Evolutionary conservation across 371 early-diverging fungal genomes (phyloP), one percentile per base, ranked within the genome.

Genomic region (Circinella umbellata): DNA sequence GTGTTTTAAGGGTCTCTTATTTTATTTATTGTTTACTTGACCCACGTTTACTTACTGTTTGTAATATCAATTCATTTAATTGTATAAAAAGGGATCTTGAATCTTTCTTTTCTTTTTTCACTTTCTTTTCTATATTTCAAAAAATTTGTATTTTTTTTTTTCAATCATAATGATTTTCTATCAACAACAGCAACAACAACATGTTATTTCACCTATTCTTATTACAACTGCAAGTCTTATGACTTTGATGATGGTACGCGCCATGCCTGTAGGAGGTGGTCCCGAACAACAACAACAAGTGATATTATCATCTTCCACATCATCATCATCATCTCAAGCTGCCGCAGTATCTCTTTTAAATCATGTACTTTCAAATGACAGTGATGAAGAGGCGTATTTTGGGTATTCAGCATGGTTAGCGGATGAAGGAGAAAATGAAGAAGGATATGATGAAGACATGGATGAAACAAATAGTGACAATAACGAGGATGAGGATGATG

Each of bases 331-430:
- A n/a, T 51, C 51, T 4, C 51, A 51, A n/a, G 51, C 51, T n/a
- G 57, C 20, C 57, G 57, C 57, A 49, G 65, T 18, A 49, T 51
- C 46, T 4, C 46, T 61, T 17, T 20, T 64, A n/a, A 64, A 64
- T 36, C 65, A 64, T 37, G 48, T 64, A 15, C 47, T 64, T n/a
- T 64, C 65, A 4, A 49, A 48, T 37, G 65, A 64, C 36, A 64
- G 65, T 34, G 65, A 64, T 37, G 65, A 64, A 37, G 65, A 64
- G 15, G 65, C 48, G 36, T 64, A 51, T 35, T 64, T 64, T 53
- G 65, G 65, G 11, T 42, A 42, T 35, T 18, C 34, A 1, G n/a
- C 65, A 9, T 64, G 65, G 65, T 27, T 57, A 14, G 34, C 57
- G n/a, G 57, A 57, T 57, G 57, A 18, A 57, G 57, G 35, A 10